phyloP scores from a whole-genome alignment of 768 basidiomycete species.

The Termitomyces sp. region DNA sequence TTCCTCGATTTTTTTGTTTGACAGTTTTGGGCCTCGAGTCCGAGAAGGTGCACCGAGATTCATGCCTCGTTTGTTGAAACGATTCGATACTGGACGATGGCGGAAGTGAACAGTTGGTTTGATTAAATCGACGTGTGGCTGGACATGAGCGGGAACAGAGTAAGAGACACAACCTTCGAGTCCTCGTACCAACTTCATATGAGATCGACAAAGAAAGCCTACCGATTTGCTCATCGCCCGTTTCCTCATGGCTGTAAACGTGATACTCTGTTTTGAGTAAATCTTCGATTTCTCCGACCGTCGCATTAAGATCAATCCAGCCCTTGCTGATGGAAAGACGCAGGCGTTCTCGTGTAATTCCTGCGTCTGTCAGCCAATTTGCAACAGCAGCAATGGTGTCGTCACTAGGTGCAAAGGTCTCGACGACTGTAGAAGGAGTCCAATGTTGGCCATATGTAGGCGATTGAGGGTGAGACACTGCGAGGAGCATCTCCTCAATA shows the following conservation, averaged over 20 bases:
- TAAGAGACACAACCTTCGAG: slow-evolving; percentile 35
- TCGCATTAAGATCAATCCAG: slow-evolving; percentile 41
- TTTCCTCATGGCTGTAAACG: slow-evolving; percentile 36
- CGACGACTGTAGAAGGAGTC: slow-evolving; percentile 38
- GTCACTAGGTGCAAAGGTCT: slow-evolving; percentile 41
- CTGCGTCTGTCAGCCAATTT: slow-evolving; percentile 40
- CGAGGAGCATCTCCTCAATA: slow-evolving; percentile 42
- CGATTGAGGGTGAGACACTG: slow-evolving; percentile 51
- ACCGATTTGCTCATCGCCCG: slow-evolving; percentile 38
- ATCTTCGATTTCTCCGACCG: slow-evolving; percentile 38
- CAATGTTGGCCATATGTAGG: slow-evolving; percentile 50
- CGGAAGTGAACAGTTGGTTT: slow-evolving; percentile 42
- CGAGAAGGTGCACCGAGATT: slow-evolving; percentile 9
- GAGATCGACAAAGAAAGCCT: neutral
- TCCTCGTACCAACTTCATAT: neutral
- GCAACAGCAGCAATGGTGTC: slow-evolving; percentile 40
- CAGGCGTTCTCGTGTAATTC: slow-evolving; percentile 35
- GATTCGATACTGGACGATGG: slow-evolving; percentile 23
- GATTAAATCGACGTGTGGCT: slow-evolving; percentile 39
- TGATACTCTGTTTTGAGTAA: slow-evolving; percentile 45
- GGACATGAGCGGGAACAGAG: slow-evolving; percentile 36
- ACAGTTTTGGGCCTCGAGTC: slow-evolving; percentile 9
- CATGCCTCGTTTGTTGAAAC: slow-evolving; percentile 15
- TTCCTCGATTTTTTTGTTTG: neutral
- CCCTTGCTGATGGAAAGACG: slow-evolving; percentile 36